These are phyloP conservation scores for Heteromeles arbutifolia DNA, from an alignment of 306 rosid species.

Conservation along the genomic window DNA sequence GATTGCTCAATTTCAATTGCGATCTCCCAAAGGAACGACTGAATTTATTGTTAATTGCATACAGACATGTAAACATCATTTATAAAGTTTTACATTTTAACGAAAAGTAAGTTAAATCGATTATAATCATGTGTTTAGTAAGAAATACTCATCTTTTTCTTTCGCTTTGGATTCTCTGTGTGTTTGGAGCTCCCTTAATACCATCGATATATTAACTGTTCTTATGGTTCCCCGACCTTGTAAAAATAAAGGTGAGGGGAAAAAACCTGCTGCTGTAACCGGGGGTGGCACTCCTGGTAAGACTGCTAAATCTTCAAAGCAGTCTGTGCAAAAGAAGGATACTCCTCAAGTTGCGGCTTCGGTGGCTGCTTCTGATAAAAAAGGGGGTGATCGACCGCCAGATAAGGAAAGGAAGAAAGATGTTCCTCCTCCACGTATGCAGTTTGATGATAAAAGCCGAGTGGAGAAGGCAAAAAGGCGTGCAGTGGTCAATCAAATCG, in stretches of 20 bases:
- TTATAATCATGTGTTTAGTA: background rate
- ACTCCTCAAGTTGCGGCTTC: constrained; percentile 32
- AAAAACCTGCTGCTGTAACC: constrained; percentile 32
- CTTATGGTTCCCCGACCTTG: constrained; percentile 19
- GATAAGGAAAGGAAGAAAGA: constrained; percentile 91
- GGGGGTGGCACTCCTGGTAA: constrained; percentile 30
- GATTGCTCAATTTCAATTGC: background rate
- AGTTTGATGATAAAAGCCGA: constrained; percentile 66
- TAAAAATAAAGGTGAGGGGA: constrained; percentile 36
- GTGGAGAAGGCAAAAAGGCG: constrained; percentile 75
- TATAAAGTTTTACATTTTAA: background rate
- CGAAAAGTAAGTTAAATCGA: background rate
- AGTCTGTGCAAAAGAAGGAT: constrained; percentile 47
- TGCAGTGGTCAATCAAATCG: constrained; percentile 66
- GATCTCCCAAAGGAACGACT: background rate
- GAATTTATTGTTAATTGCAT: background rate
- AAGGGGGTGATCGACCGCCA: constrained; percentile 42
- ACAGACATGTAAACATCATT: background rate
- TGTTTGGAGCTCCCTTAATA: background rate
- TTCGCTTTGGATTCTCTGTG: background rate
- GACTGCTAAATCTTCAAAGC: constrained; percentile 29
- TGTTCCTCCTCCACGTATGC: constrained; percentile 72
- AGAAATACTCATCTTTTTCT: background rate
- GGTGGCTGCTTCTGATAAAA: constrained; percentile 45
- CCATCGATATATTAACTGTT: background rate